Evolutionary conservation across 257 asterid genomes (phyloP), one percentile per base, ranked within the genome.

Genomic region (Eustoma russellianum): DNA sequence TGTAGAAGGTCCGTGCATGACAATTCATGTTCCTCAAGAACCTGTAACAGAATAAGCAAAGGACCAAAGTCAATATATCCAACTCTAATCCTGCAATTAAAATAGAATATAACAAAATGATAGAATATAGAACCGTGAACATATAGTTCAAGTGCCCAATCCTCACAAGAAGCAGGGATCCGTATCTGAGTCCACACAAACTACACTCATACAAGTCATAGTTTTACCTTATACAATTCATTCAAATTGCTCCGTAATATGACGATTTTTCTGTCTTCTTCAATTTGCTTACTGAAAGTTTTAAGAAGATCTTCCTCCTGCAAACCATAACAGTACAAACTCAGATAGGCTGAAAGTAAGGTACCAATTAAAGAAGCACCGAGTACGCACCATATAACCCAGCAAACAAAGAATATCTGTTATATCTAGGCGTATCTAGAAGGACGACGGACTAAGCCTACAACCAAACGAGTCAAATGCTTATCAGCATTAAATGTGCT

Each of bases 291-390:
- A 75, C 70, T 82, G 77, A 87, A 84, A 72, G 84, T 77, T 71
- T 71, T 79, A 70, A 79, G 80, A 43, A 69, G 66, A 71, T 87
- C 98, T 67, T 91, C 98, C 72, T 87, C 98, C 98, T 91, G 86
- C 56, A 70, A 68, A 64, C 69, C 53, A 74, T 45, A 44, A 61
- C 57, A 33, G 17, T 41, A 2, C n/a, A n/a, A n/a, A n/a, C n/a
- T n/a, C n/a, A n/a, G n/a, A n/a, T n/a, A n/a, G n/a, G n/a, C n/a
- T n/a, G n/a, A 53, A 46, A 41, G 61, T 52, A 48, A 51, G 53
- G 13, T 34, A 56, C 38, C 44, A 9, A 46, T 54, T 17, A 41
- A 34, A 34, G 33, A 34, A 53, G 28, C 46, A 53, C 7, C n/a
- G 5, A 43, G 53, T 15, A 41, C 19, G 47, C 48, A 63, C n/a